Evolutionary conservation across 768 basidiomycete genomes (phyloP), one percentile per base, ranked within the genome.

Genomic region (Leucocoprinus leucothites): DNA sequence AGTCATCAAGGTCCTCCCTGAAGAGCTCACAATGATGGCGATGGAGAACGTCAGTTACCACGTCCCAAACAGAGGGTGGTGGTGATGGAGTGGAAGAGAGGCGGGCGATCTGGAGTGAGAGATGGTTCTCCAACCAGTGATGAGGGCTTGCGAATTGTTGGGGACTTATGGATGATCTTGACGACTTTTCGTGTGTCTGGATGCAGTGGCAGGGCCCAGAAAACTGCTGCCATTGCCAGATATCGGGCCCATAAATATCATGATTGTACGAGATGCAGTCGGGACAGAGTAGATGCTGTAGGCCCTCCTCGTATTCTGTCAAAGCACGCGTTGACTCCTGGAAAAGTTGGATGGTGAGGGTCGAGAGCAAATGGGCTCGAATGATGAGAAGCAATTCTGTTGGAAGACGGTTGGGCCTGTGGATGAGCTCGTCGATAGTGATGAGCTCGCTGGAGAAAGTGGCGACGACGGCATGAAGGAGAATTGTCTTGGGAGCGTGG

Each of bases 221-320:
- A 51, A 80, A 77, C 52, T 79, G 75, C 42, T 78, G 76, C 82
- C 82, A 84, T 44, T 77, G 71, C 64, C 77, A 81, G 8, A 82
- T 68, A 57, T 78, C 74, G 26, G 69, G 69, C 1, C 82, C 82
- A 58, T 76, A 83, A 22, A 84, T 78, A 55, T 81, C 78, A 19
- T 77, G 65, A 61, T 82, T 75, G 63, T 79, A 82, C 18, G 74
- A 69, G 59, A 72, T 68, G 64, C 80, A 82, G 54, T 82, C 75
- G 31, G 73, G 61, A 61, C 80, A 82, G 58, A 83, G 73, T 34
- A 75, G 64, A 24, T 66, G 64, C 49, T 72, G 69, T 24, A 78
- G 63, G 16, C 70, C 70, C 19, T 61, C 57, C 58, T 79, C 77
- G 59, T 81, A 79, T 18, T 60, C 60, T 19, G 62, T 58, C 43